Base-by-base conservation (phyloP, 2,329 filamentous ascomycete genomes). In the Pseudovirgaria hyperparasitica region DNA sequence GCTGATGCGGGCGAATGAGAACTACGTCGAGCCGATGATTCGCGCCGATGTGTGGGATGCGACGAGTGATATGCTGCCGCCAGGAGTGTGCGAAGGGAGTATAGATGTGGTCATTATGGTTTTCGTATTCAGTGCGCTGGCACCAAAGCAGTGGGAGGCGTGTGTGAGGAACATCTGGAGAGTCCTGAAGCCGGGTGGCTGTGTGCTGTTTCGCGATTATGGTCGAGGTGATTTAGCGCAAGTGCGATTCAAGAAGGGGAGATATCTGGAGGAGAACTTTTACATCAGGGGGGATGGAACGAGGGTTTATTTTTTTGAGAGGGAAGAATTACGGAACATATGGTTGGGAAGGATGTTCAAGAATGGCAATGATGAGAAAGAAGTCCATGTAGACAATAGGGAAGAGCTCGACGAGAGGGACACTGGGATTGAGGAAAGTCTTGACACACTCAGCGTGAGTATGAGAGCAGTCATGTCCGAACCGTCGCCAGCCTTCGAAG, bases 251-350 rank as follows among this genome's bases (percentile, higher is more conserved):
- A 92, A 90, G 60, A 94, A 93, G 59, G 84, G 84, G 9, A 70
- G 90, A 21, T 96, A 87, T 46, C 67, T 98, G 48, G 82, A 85
- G 30, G 90, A 96, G 55, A 98, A 96, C 48, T 98, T 98, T 45
- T 98, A 98, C 52, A 81, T 94, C 23, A 67, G 90, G 18, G 90
- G 90, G 2, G 90, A 98, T 52, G 90, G 90, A 2, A 98, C 90
- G 4, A 70, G 90, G 5, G 90, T 98, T 0, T 98, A 96, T 55
- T 98, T 98, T 55, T 98, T 98, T 46, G 87, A 94, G 31, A 67
- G 75, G 52, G 76, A 86, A 18, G 78, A 98, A 57, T 61, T 98
- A 28, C 66, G 70, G 28, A 54, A 67, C 22, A 87, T 96, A 33
- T 96, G 87, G 87, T 64, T 65, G 14, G 69, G 67, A 43, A 5